Base-by-base conservation (phyloP, 805 yeast genomes). In the Pichia nakasei region DNA sequence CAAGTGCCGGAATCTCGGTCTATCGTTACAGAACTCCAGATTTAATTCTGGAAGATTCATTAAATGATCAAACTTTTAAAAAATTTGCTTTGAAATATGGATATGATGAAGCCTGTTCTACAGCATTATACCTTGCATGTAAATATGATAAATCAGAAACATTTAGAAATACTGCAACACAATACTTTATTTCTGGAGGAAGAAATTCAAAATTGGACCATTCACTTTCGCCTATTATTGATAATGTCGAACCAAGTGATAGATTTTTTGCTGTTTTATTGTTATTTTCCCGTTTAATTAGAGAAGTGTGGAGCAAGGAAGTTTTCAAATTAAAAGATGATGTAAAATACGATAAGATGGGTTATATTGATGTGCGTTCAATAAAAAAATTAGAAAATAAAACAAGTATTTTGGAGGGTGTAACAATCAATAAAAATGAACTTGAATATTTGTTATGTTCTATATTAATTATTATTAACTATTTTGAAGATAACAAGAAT, bases 181-280 rank as follows among this genome's bases (percentile, higher is more conserved):
- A 70, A 32, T 66, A 72, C 44, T 76, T 75, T 43, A 66, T 78
- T 2, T 69, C 74, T 4, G 74, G 78, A 38, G 81, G 82, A 22
- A 68, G 71, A 49, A 72, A 72, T 49, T 72, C 80, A 4, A 65
- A 72, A 42, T 59, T 65, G 38, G 60, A 57, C 38, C 59, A 61
- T 41, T 61, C 57, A 44, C 35, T 51, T 52, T 48, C 72, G 52
- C 59, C 74, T 55, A 40, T 75, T 32, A 70, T 82, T 40, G 85
- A 81, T 50, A 82, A 80, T 59, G 95, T 91, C n/a, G 78, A 85
- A 26, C 72, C 93, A 48, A 85, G 96, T 63, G 95, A 95, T 53
- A 70, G 96, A 52, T 88, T 89, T 55, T 89, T 86, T 59, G 97
- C 96, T 38, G 76, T 86, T 17, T 81, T 91, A 13, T 71, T 87